Evolutionary conservation across 2,329 filamentous ascomycete genomes (phyloP), one percentile per base, ranked within the genome.

Genomic region (Venturia effusa): DNA sequence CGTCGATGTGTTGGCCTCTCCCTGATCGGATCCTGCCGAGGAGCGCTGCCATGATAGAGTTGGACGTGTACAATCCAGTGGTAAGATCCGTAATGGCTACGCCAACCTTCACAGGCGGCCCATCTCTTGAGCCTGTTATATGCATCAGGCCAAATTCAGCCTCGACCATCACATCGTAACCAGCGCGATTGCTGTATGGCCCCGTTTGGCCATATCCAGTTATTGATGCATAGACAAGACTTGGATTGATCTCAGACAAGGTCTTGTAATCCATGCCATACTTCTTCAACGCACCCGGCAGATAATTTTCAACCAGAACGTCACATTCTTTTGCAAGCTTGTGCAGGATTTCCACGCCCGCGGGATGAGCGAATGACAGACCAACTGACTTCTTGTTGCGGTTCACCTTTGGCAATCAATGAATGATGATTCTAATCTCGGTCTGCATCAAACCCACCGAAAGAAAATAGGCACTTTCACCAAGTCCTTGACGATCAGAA

Each of bases 121-220:
- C 92, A 70, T 96, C 89, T 64, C 92, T 83, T 66, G 84, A 84
- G 39, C 94, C 94, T 0, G 94, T 99, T 70, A 99, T 97, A 77
- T 99, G 94, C 94, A 99, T 99, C 64, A 99, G 78, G 0, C 94
- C 94, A 77, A 99, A 92, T 74, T 97, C 94, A 66, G 94, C 94
- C 79, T 99, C 94, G 13, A 99, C 93, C 93, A 99, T 99, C 69
- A 99, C 94, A 76, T 99, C 94, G 80, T 99, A 99, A 4, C 94
- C 94, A 3, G 94, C 92, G 17, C 94, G 84, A 67, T 86, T 84
- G 6, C 88, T 85, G 75, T 96, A 96, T 0, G 94, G 94, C 0
- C 94, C 94, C 0, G 90, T 96, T 74, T 99, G 94, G 1, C 94
- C 94, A 72, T 97, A 99, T 0, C 94, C 94, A 0, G 94, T 99